Conservation (phyloP, 345 rosid genomes). For the Tarenaya hassleriana region DNA sequence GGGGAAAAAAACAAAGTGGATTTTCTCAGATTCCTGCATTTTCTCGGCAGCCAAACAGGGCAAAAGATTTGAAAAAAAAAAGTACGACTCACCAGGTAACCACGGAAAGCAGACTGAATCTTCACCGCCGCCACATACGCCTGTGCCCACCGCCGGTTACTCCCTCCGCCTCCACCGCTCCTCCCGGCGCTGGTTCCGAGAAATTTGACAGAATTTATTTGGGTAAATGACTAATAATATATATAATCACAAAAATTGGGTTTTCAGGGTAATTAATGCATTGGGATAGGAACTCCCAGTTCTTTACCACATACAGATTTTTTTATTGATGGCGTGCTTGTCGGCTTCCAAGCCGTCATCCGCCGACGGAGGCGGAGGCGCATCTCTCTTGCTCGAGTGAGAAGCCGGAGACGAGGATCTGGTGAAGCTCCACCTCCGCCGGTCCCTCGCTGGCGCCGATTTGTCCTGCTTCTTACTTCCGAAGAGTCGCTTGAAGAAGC, state of each 20-base stretch:
- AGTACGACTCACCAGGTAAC: constrained; percentile 73
- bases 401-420: constrained; percentile 44
- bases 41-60: background rate
- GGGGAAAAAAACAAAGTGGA: background rate
- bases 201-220: too few species aligned
- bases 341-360: constrained; percentile 44
- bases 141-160: constrained; percentile 32
- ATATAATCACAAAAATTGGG: too few species aligned
- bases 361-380: background rate
- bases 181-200: background rate
- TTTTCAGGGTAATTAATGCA: too few species aligned
- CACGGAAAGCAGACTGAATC: constrained; percentile 88
- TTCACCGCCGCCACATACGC: constrained; percentile 49
- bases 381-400: constrained; percentile 16
- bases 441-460: constrained; percentile 29
- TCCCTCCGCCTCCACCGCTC: constrained; percentile 20
- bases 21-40: background rate
- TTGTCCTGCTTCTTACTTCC: constrained; percentile 38
- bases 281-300: too few species aligned
- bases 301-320: too few species aligned
- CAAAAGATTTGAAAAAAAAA: background rate
- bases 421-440: constrained; percentile 58
- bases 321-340: constrained; percentile 69
- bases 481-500: constrained; percentile 69
- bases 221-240: too few species aligned